Base-by-base conservation (phyloP, 2,329 filamentous ascomycete species). In the Lecanicillium sp. region DNA sequence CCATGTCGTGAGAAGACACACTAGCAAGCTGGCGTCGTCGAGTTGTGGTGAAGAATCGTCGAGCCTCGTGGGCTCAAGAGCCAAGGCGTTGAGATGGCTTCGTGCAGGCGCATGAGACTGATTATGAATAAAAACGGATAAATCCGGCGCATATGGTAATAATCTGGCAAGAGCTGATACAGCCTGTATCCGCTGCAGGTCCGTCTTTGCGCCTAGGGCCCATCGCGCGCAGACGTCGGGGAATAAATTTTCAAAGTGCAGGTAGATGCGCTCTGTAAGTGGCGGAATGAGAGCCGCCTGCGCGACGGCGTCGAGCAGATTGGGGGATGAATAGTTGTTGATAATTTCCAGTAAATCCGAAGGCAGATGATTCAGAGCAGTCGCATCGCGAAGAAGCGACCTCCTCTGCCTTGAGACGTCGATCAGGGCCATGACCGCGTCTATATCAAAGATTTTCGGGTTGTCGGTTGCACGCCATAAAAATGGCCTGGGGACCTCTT, bases 221-320 rank as follows among this genome's bases (percentile, higher is more conserved):
- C 87, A 94, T 66, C 84, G 72, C 45, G 87, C 84, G 60, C 84
- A 87, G 36, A 94, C 69, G 60, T 96, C 89, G 50, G 87, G 77
- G 52, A 92, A 86, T 29, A 89, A 64, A 45, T 73, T 67, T 56
- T 85, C 79, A 59, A 89, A 88, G 53, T 84, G 74, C 47, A 75
- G 68, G 54, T 92, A 88, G 55, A 95, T 67, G 41, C 69, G 68
- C 54, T 87, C 78, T 52, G 87, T 90, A 58, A 79, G 73, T 62
- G 69, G 66, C 50, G 84, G 71, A 51, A 78, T 71, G 54, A 94
- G 74, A 42, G 86, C 79, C 43, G 79, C 75, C 51, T 72, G 66
- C 49, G 85, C 75, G 53, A 94, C 68, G 49, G 77, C 75, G 57
- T 87, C 77, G 29, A 94, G 74, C 59, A 88, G 81, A 54, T 74